phyloP scores from a whole-genome alignment of 2,329 filamentous ascomycete species.

The Juglanconis sp. region DNA sequence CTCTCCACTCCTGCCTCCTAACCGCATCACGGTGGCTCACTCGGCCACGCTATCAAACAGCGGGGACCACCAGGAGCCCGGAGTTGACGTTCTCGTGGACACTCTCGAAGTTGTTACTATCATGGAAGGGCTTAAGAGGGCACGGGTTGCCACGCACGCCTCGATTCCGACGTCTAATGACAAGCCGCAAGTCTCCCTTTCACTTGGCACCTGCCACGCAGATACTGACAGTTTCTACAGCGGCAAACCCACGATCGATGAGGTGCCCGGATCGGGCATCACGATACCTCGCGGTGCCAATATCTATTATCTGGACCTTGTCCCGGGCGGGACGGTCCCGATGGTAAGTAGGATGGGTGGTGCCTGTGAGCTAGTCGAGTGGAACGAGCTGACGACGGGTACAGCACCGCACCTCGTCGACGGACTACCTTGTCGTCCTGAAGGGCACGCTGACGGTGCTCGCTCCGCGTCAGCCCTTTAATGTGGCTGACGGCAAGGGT shows the following conservation, averaged over 20 bases:
- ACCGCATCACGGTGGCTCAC: not conserved
- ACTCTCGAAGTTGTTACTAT: not conserved
- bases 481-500: conserved; percentile 24
- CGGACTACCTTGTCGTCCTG: conserved; percentile 30
- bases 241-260: conserved; percentile 18
- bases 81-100: conserved; percentile 4
- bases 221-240: not conserved
- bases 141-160: conserved; percentile 1
- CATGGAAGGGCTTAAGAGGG: not conserved
- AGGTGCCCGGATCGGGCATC: conserved; percentile 29
- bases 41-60: no score
- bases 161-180: conserved; percentile 17
- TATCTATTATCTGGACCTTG: conserved; percentile 29
- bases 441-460: conserved; percentile 27
- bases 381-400: not conserved
- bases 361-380: not conserved
- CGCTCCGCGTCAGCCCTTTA: conserved; percentile 24
- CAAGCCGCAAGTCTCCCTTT: conserved; percentile 21
- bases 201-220: conserved; percentile 5
- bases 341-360: conserved; percentile 20
- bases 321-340: conserved; percentile 26
- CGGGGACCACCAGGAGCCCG: not conserved
- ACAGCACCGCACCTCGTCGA: conserved; percentile 31
- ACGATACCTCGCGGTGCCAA: conserved; percentile 30
- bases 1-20: no score